Conservation (phyloP, 2,329 filamentous ascomycete species). For the Herpotrichia juniperi region DNA sequence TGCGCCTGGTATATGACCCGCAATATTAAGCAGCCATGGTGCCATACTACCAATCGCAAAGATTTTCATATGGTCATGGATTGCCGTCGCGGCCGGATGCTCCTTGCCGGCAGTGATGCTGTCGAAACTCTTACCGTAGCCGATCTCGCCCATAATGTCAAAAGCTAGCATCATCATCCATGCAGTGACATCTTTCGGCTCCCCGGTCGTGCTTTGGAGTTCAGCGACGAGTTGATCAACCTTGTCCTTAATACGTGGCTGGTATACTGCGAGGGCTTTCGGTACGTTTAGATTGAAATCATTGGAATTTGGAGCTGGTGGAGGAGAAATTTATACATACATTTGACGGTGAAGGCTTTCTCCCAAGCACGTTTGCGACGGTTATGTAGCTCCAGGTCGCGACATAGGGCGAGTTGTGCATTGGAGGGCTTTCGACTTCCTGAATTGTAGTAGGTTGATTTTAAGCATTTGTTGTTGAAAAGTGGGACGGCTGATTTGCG, state of each 20-base stretch:
- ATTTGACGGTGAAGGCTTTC: slow-evolving; percentile 30
- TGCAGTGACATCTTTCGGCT: slow-evolving; percentile 26
- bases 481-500: slow-evolving; percentile 24
- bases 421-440: slow-evolving; percentile 24
- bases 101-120: slow-evolving; percentile 27
- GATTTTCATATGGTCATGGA: slow-evolving; percentile 44
- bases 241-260: slow-evolving; percentile 31
- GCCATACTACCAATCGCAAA: slow-evolving; percentile 41
- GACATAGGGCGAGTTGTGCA: slow-evolving; percentile 27
- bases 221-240: slow-evolving; percentile 27
- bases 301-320: no score
- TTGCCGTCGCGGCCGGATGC: slow-evolving; percentile 37
- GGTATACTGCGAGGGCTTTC: slow-evolving; percentile 27
- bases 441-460: slow-evolving; percentile 34
- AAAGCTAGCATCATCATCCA: slow-evolving; percentile 33
- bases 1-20: slow-evolving; percentile 36
- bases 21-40: slow-evolving; percentile 45
- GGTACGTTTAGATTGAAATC: no score
- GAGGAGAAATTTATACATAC: slow-evolving; percentile 12
- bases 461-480: slow-evolving; percentile 28
- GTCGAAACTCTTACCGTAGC: slow-evolving; percentile 31
- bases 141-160: slow-evolving; percentile 38
- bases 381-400: slow-evolving; percentile 26
- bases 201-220: slow-evolving; percentile 13
- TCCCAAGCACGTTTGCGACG: slow-evolving; percentile 34